These are phyloP conservation scores for Amniculicola lignicola DNA, from an alignment of 495 filamentous ascomycete species.

Conservation along the genomic window DNA sequence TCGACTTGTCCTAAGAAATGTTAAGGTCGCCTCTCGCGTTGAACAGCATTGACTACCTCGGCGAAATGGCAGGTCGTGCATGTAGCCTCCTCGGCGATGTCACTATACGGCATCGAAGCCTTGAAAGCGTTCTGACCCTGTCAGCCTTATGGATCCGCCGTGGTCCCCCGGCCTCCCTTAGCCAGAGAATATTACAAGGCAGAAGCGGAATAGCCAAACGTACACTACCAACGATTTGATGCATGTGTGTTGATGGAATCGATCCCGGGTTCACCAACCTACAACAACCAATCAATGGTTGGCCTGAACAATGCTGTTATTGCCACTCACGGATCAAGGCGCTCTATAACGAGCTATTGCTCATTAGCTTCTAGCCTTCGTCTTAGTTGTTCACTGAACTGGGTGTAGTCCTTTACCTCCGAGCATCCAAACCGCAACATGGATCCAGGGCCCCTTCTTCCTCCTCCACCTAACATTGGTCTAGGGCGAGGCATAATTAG, in stretches of 20 bases:
- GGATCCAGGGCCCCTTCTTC: conserved; percentile 3
- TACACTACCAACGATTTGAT: conserved; percentile 23
- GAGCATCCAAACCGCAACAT: conserved; percentile 23
- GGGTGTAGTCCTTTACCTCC: background rate
- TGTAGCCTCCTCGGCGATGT: background rate
- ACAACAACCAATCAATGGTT: background rate
- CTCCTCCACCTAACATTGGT: conserved; percentile 14
- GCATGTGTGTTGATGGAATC: conserved; percentile 22
- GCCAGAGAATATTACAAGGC: background rate
- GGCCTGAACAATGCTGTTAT: background rate
- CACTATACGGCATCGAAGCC: conserved; percentile 18
- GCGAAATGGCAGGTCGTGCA: background rate
- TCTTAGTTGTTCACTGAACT: background rate
- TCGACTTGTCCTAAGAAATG: background rate
- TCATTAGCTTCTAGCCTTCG: background rate
- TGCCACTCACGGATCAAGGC: conserved; percentile 21
- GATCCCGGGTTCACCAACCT: conserved; percentile 24
- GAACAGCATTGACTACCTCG: too few species aligned
- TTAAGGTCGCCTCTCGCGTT: too few species aligned
- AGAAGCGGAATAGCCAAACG: background rate
- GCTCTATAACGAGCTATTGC: conserved; percentile 27
- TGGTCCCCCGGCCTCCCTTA: too few species aligned
- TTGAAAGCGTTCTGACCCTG: conserved; percentile 13
- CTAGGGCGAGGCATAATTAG: too few species aligned
- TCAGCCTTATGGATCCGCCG: background rate